Percentiles rank a stretch among this genome's conserved stretches.
These are phyloP conservation scores for Coemansia reversa DNA, from an alignment of 192 early-diverging fungal genomes.

Conservation along the genomic window DNA sequence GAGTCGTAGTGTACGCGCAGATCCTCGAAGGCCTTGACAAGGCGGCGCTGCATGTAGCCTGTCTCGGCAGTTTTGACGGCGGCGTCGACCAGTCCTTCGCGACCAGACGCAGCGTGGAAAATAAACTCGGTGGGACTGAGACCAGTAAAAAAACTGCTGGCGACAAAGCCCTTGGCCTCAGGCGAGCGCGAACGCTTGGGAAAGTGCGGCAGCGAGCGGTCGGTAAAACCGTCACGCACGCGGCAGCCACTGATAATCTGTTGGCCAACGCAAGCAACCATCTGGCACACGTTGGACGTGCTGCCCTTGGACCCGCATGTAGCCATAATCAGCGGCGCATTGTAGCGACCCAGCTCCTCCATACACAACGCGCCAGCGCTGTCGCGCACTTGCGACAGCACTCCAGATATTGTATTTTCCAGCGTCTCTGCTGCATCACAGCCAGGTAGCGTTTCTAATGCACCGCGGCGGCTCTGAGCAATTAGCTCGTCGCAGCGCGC, in stretches of 20 bases:
- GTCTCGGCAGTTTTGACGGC: conserved; percentile 99
- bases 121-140: conserved; percentile 97
- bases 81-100: conserved; percentile 99
- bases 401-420: conserved; percentile 83
- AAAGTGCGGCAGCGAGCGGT: conserved; percentile 96
- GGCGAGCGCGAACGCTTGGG: conserved; percentile 90
- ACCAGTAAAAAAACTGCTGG: conserved; percentile 94
- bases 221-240: conserved; percentile 95
- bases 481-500: conserved; percentile 83
- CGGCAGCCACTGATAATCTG: conserved; percentile 97
- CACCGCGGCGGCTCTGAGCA: conserved; percentile 62
- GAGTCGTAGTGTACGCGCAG: conserved; percentile 92
- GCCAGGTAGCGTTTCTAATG: conserved; percentile 81
- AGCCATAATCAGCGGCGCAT: conserved; percentile 97
- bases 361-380: conserved; percentile 87
- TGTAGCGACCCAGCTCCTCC: conserved; percentile 90
- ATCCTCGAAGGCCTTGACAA: conserved; percentile 98
- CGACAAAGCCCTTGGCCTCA: conserved; percentile 95
- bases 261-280: conserved; percentile 99
- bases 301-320: conserved; percentile 99
- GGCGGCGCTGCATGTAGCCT: conserved; percentile 95
- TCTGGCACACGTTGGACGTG: conserved; percentile 97
- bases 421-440: conserved; percentile 84
- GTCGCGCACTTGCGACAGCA: conserved; percentile 88
- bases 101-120: conserved; percentile 98